Evolutionary conservation across 768 basidiomycete species (phyloP), one percentile per base, ranked within the genome.

Genomic region (Mycena haematopus): DNA sequence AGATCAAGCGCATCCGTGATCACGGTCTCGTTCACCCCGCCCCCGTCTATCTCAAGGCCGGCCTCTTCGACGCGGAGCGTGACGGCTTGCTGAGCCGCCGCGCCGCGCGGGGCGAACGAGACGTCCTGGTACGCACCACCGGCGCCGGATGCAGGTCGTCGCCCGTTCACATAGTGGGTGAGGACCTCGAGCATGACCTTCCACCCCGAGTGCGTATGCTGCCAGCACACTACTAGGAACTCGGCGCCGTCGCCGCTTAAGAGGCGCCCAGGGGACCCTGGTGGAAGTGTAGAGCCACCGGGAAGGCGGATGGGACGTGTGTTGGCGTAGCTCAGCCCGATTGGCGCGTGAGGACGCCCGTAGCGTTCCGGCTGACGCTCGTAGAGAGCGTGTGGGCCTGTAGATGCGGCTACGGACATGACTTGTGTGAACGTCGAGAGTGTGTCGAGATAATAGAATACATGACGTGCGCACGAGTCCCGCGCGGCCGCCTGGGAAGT

Each of bases 171-270:
- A 70, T 90, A 93, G 70, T 91, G 89, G 5, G 86, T 85, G 55
- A 96, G 78, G 10, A 96, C 77, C 67, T 95, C 94, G n/a, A 94
- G 73, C 7, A 96, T 75, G 15, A 96, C 73, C 65, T 85, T 90
- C 95, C 95, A 97, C 2, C 92, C 93, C 8, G 90, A 92, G 70
- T 94, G 88, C 47, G 86, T 80, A 65, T 91, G 88, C 64, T 89
- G 82, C 95, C 95, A 97, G 21, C 84, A 81, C 0, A 96, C 82
- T 6, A 91, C 88, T 22, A 89, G 76, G 19, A 85, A 79, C 24
- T 92, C 90, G 2, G 84, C 86, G 5, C 84, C 84, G 55, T 93
- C 91, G 11, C 84, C 82, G 65, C 87, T 93, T 35, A 96, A 79
- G 22, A 95, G 79, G 9, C 85, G 84, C 3, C 93, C 95, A 1